Conservation (phyloP, 257 asterid species). For the Cynanchum wilfordii region DNA sequence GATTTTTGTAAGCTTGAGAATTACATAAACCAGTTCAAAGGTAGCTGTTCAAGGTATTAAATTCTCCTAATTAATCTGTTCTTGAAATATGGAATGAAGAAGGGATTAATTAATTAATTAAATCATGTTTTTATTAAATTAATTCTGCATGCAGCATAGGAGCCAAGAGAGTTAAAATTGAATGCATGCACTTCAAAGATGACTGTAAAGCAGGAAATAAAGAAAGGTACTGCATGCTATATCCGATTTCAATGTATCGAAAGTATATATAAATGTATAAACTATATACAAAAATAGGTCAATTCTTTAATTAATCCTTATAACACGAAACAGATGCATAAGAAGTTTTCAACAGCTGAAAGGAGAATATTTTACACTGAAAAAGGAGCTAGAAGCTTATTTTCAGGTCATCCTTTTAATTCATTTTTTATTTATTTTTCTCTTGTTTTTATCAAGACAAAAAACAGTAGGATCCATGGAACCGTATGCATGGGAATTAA, state of each 20-base stretch:
- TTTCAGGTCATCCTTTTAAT: conserved; percentile 47
- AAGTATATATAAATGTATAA: too few relatives aligned
- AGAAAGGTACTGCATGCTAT: conserved; percentile 49
- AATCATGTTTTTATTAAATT: too few relatives aligned
- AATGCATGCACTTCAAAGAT: conserved; percentile 62
- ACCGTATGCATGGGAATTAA: too few relatives aligned
- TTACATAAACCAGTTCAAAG: conserved; percentile 68
- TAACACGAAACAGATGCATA: conserved; percentile 47
- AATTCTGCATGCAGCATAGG: conserved; percentile 58
- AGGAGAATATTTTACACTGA: conserved; percentile 58
- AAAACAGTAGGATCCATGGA: too few relatives aligned
- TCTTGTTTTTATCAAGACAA: neutral
- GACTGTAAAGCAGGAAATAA: conserved; percentile 54
- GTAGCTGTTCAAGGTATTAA: conserved; percentile 67
- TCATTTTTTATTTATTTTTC: neutral
- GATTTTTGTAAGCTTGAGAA: conserved; percentile 48
- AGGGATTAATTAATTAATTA: too few relatives aligned
- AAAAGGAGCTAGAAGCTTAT: conserved; percentile 64
- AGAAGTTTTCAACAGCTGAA: conserved; percentile 63
- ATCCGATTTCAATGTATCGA: too few relatives aligned
- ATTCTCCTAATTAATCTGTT: too few relatives aligned
- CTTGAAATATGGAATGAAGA: too few relatives aligned
- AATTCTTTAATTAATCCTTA: neutral
- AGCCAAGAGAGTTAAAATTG: conserved; percentile 61
- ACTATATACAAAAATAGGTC: too few relatives aligned